A percentile compares a stretch with the other conserved stretches of the same genome.
These are phyloP conservation scores for Aspergillus caelatus DNA, from an alignment of 2,329 filamentous ascomycete genomes.

Conservation along the genomic window DNA sequence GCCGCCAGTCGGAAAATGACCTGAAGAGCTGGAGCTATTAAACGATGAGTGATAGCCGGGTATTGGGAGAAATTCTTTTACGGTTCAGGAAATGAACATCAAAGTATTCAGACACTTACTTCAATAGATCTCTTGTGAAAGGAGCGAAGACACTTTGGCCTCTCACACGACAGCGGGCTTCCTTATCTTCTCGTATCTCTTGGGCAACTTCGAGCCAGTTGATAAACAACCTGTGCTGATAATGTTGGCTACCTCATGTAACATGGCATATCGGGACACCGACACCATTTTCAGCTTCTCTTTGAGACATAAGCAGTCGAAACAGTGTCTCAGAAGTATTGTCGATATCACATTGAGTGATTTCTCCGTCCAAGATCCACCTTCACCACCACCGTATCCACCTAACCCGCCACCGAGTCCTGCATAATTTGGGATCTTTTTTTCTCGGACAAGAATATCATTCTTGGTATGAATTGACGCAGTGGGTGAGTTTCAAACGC, in stretches of 20 bases:
- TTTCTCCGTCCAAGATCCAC: slow-evolving; percentile 26
- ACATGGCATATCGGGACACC: neutral
- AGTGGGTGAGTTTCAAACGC: neutral
- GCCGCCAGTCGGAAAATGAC: neutral
- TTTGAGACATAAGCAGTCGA: neutral
- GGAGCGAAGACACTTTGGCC: neutral
- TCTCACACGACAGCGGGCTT: neutral
- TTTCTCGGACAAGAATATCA: neutral
- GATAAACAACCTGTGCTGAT: neutral
- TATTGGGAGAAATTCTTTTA: neutral
- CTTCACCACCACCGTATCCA: slow-evolving; percentile 38
- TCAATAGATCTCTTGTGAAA: neutral
- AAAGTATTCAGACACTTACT: neutral
- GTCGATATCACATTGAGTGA: neutral
- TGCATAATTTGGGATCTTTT: slow-evolving; percentile 22
- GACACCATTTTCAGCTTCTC: neutral
- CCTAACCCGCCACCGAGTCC: slow-evolving; percentile 46
- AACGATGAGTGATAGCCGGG: slow-evolving; percentile 12
- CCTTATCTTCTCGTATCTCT: neutral
- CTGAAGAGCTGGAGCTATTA: slow-evolving; percentile 16
- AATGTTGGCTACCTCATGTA: slow-evolving; percentile 1
- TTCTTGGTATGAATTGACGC: neutral
- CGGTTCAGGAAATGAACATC: neutral
- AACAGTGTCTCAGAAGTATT: neutral
- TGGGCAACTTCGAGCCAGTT: neutral